Percentiles rank a stretch among this genome's conserved stretches.
phyloP scores from a whole-genome alignment of 2,329 filamentous ascomycete species.

The Parastagonospora avenae region DNA sequence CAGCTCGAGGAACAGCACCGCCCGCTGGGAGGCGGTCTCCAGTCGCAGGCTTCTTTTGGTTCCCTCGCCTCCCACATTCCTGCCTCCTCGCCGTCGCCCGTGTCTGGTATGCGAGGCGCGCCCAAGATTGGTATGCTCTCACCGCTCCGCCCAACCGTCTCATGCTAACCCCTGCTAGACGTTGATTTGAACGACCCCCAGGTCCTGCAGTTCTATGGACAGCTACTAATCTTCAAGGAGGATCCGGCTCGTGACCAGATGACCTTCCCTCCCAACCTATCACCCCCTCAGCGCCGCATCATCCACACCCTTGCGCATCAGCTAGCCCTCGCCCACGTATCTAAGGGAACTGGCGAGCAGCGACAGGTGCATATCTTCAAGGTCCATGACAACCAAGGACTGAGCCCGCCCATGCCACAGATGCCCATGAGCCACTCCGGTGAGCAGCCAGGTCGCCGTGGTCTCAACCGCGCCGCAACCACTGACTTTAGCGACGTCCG shows the following conservation, averaged over 20 bases:
- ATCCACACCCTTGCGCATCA: constrained; percentile 95
- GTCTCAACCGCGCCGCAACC: constrained; percentile 90
- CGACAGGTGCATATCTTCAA: constrained; percentile 91
- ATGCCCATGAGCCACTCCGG: constrained; percentile 69
- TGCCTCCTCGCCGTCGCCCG: constrained; percentile 69
- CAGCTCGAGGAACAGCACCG: constrained; percentile 97
- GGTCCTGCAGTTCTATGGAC: constrained; percentile 86
- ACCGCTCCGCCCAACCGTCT: constrained; percentile 7
- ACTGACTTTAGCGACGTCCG: constrained; percentile 90
- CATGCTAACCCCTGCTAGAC: constrained; percentile 54
- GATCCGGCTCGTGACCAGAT: constrained; percentile 77
- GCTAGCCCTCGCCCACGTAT: constrained; percentile 89
- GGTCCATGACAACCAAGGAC: constrained; percentile 61
- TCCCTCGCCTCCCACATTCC: constrained; percentile 71
- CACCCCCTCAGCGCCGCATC: constrained; percentile 82
- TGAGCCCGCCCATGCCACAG: constrained; percentile 67
- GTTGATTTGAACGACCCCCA: constrained; percentile 91
- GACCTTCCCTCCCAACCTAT: constrained; percentile 80
- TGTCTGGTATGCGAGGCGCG: constrained; percentile 60
- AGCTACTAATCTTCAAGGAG: constrained; percentile 86
- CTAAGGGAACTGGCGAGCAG: constrained; percentile 84
- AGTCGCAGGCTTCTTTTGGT: constrained; percentile 85
- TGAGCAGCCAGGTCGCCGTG: constrained; percentile 75
- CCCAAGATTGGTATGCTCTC: constrained; percentile 50
- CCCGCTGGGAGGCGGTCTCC: constrained; percentile 70